These are phyloP conservation scores for Moniliella sp. DNA, from an alignment of 1,284 basidiomycete genomes.

Conservation along the genomic window DNA sequence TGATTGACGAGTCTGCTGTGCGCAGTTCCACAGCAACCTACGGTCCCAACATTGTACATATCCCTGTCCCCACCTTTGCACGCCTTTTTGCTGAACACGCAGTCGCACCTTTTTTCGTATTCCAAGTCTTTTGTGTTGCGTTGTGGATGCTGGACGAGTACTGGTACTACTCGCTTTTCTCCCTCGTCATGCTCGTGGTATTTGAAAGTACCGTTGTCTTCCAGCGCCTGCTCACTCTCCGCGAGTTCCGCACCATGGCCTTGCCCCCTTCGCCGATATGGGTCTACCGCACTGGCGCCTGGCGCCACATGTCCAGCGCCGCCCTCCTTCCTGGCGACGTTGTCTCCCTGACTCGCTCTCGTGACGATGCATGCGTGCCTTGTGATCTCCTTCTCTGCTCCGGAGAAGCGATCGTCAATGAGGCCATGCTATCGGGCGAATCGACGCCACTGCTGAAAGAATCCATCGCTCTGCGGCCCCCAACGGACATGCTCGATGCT, in stretches of 20 bases:
- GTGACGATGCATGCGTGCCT: slow-evolving; percentile 27
- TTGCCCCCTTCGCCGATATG: slow-evolving; percentile 28
- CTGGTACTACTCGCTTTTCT: slow-evolving; percentile 32
- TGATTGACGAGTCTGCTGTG: slow-evolving; percentile 28
- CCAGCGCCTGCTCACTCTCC: slow-evolving; percentile 36
- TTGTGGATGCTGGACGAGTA: slow-evolving; percentile 34
- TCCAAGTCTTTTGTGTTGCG: slow-evolving; percentile 32
- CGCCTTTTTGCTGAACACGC: slow-evolving; percentile 32
- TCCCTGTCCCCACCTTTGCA: slow-evolving; percentile 25
- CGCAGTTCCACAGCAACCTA: slow-evolving; percentile 19
- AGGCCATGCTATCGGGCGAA: slow-evolving; percentile 33
- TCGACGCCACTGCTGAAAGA: slow-evolving; percentile 32
- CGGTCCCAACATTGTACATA: slow-evolving; percentile 27
- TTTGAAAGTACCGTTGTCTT: slow-evolving; percentile 32
- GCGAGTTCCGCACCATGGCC: slow-evolving; percentile 33
- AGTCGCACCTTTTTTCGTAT: slow-evolving; percentile 33
- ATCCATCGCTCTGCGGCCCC: slow-evolving; percentile 25
- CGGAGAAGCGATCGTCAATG: slow-evolving; percentile 28
- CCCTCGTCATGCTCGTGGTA: slow-evolving; percentile 30
- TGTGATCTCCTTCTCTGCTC: slow-evolving; percentile 24
- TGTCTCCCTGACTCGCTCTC: slow-evolving; percentile 28
- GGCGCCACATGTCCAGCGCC: slow-evolving; percentile 18
- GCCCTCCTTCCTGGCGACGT: slow-evolving; percentile 29
- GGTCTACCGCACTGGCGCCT: slow-evolving; percentile 18
- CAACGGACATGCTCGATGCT: slow-evolving; percentile 20